Conservation (phyloP, 176 grass and related monocot species). For the Stipa capillata region DNA sequence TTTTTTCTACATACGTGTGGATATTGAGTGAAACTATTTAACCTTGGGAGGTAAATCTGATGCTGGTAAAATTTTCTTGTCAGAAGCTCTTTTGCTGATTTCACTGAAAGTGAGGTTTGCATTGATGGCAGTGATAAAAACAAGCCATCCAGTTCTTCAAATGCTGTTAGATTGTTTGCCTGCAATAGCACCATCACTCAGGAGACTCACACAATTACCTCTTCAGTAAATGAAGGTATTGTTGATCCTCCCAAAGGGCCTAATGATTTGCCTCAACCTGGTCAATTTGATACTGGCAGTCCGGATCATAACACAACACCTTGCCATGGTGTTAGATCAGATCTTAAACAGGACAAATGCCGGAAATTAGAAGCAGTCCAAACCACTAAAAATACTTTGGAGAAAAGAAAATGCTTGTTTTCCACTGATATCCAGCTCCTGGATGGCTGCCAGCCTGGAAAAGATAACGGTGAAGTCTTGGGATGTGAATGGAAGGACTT, state of each 20-base stretch:
- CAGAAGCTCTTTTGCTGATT: conserved; percentile 54
- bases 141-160: conserved; percentile 29
- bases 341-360: conserved; percentile 41
- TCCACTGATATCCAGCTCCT: conserved; percentile 31
- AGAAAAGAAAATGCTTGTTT: conserved; percentile 75
- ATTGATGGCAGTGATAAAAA: background rate
- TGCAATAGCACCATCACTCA: conserved; percentile 22
- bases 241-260: conserved; percentile 18
- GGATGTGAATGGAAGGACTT: conserved; percentile 75
- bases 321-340: conserved; percentile 45
- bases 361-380: conserved; percentile 17
- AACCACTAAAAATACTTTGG: conserved; percentile 28
- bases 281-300: conserved; percentile 53
- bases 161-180: conserved; percentile 33
- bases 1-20: background rate
- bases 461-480: conserved; percentile 32
- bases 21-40: background rate
- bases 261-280: conserved; percentile 28
- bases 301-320: conserved; percentile 76
- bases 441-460: conserved; percentile 1
- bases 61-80: background rate
- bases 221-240: conserved; percentile 36
- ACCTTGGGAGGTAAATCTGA: background rate
- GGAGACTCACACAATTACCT: conserved; percentile 27
- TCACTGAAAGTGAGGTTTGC: conserved; percentile 31